Percentiles rank a stretch among this genome's conserved stretches.
These are phyloP conservation scores for Maudiozyma humilis DNA, from an alignment of 1,139 yeast species.

Conservation along the genomic window DNA sequence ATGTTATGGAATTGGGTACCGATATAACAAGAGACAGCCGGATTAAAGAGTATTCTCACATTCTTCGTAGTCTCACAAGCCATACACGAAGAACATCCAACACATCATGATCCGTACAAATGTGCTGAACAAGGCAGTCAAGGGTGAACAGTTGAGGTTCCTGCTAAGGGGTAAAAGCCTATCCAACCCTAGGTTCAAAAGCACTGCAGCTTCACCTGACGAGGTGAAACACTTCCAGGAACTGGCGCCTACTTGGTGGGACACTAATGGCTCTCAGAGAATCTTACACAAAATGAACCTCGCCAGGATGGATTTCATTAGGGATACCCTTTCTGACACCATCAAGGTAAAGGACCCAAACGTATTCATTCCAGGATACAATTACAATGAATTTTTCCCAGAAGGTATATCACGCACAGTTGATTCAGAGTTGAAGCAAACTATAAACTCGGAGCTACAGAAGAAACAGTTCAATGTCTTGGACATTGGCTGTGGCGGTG, in stretches of 20 bases:
- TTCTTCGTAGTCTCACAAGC: no score
- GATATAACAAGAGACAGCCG: no score
- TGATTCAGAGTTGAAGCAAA: slow-evolving; percentile 39
- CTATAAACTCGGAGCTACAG: slow-evolving; percentile 38
- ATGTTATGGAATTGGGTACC: no score
- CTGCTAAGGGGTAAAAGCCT: neutral
- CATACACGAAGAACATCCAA: no score
- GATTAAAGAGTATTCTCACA: no score
- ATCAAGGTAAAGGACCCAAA: slow-evolving; percentile 37
- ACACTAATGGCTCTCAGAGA: slow-evolving; percentile 83
- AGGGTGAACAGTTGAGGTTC: neutral
- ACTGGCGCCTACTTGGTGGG: slow-evolving; percentile 94
- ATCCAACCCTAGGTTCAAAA: neutral
- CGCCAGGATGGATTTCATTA: slow-evolving; percentile 78
- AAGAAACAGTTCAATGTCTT: slow-evolving; percentile 43
- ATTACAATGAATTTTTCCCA: slow-evolving; percentile 54
- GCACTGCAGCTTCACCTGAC: slow-evolving; percentile 31
- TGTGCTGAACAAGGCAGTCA: neutral
- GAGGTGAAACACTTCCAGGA: slow-evolving; percentile 78
- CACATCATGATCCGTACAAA: neutral
- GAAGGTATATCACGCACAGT: slow-evolving; percentile 41
- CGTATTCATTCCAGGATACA: slow-evolving; percentile 73
- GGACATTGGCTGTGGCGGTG: slow-evolving; percentile 98
- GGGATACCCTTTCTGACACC: slow-evolving; percentile 46
- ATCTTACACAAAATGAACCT: slow-evolving; percentile 91